Conservation (phyloP, 1,139 yeast species). For the Ogataea hybrid region DNA sequence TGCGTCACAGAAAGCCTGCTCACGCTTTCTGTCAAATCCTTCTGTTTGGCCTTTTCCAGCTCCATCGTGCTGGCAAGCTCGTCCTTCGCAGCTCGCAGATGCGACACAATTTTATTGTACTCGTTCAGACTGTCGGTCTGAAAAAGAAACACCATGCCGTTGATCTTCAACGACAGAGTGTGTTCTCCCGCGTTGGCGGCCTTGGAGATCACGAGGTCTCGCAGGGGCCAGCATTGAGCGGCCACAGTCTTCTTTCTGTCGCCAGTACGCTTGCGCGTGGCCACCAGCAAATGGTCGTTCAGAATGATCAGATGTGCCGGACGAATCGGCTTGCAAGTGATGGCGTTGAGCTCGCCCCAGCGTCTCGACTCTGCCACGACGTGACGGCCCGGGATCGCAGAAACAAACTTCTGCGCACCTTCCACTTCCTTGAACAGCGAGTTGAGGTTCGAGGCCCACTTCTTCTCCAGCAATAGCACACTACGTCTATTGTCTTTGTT, state of each 20-base stretch:
- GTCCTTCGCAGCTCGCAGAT: constrained; percentile 62
- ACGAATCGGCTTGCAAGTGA: constrained; percentile 80
- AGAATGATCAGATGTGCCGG: constrained; percentile 74
- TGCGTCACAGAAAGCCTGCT: constrained; percentile 42
- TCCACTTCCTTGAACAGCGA: constrained; percentile 80
- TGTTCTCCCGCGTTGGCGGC: constrained; percentile 32
- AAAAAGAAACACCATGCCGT: constrained; percentile 54
- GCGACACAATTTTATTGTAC: constrained; percentile 53
- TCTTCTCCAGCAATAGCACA: constrained; percentile 67
- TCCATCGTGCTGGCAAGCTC: constrained; percentile 49
- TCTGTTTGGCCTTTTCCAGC: constrained; percentile 42
- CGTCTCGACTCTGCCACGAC: constrained; percentile 76
- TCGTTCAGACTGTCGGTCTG: constrained; percentile 65
- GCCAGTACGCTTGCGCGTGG: constrained; percentile 52
- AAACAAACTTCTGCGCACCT: constrained; percentile 81
- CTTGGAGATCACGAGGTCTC: constrained; percentile 45
- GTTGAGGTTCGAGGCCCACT: constrained; percentile 78
- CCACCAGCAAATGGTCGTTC: constrained; percentile 75
- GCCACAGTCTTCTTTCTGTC: constrained; percentile 47
- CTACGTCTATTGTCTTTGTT: constrained; percentile 58
- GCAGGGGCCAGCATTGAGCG: constrained; percentile 75
- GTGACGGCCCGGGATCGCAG: constrained; percentile 79
- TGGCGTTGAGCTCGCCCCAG: constrained; percentile 86
- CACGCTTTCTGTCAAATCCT: constrained; percentile 44
- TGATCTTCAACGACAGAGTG: constrained; percentile 46